Evolutionary conservation across 1,284 basidiomycete species (phyloP).

Genomic region (Porogramme epimiltina): DNA sequence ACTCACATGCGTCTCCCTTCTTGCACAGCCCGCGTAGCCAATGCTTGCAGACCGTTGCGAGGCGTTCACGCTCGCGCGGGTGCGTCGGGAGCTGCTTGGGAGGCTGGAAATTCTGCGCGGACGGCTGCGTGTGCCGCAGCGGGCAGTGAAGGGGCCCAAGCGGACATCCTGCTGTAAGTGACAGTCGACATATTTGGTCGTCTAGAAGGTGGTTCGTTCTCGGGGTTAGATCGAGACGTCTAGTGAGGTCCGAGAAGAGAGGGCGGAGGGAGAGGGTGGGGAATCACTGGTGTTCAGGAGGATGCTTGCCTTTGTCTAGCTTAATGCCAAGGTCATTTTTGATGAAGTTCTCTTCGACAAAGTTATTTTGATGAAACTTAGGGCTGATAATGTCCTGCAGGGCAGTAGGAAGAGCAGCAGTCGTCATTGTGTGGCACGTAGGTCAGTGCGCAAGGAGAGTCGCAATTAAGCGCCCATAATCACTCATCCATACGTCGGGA

Average conservation of each 20-base stretch:
- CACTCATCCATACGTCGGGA: conserved; percentile 14
- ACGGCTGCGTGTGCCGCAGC: conserved; percentile 86
- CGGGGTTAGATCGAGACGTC: no score
- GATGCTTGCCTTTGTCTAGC: conserved; percentile 83
- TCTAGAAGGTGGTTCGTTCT: conserved; percentile 52
- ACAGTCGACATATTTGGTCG: conserved; percentile 88
- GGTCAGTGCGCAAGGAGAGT: conserved; percentile 23
- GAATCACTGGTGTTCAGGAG: not conserved
- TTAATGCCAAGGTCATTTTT: conserved; percentile 87
- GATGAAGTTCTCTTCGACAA: conserved; percentile 81
- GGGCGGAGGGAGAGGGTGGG: not conserved
- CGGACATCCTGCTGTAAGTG: conserved; percentile 83
- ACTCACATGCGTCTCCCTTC: conserved; percentile 98
- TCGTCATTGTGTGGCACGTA: conserved; percentile 18
- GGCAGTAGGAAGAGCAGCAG: conserved; percentile 47
- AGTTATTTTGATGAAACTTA: conserved; percentile 93
- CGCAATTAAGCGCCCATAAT: conserved; percentile 15
- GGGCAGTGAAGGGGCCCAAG: conserved; percentile 88
- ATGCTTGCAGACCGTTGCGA: conserved; percentile 98
- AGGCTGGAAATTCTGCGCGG: conserved; percentile 85
- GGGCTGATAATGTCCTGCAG: conserved; percentile 81
- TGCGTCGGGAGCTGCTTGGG: conserved; percentile 80
- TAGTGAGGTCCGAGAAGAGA: not conserved
- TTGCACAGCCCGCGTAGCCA: conserved; percentile 99
- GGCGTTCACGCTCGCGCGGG: conserved; percentile 82